A percentile compares a stretch with the other conserved stretches of the same genome.
phyloP scores from a whole-genome alignment of 768 basidiomycete genomes.

The Naganishia randhawae region DNA sequence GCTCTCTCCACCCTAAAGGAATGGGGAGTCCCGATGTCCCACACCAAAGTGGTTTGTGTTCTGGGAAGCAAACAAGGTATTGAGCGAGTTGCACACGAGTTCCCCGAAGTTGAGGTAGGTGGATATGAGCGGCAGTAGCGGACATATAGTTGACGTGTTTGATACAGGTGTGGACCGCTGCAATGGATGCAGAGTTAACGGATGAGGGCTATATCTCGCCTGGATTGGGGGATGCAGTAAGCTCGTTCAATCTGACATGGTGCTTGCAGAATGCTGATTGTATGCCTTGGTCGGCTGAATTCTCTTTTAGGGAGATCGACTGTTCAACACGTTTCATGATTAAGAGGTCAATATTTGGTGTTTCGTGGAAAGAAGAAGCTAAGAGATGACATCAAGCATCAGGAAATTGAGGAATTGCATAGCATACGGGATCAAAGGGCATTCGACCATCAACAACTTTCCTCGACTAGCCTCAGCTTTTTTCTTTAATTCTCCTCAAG shows the following conservation, averaged over 20 bases:
- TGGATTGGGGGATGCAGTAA: constrained; percentile 82
- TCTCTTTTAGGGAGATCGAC: constrained; percentile 66
- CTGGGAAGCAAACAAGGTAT: constrained; percentile 76
- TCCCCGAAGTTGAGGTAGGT: constrained; percentile 73
- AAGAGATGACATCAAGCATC: no score
- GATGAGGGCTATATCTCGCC: constrained; percentile 75
- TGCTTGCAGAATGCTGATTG: background rate
- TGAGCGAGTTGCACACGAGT: constrained; percentile 60
- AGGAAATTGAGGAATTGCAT: no score
- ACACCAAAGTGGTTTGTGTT: constrained; percentile 76
- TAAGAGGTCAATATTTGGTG: no score
- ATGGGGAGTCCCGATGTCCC: constrained; percentile 56
- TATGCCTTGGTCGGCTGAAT: background rate
- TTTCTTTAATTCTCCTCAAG: no score
- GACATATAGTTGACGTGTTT: background rate
- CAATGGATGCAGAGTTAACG: constrained; percentile 70
- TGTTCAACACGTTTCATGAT: constrained; percentile 64
- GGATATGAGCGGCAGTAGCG: constrained; percentile 40
- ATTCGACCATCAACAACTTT: no score
- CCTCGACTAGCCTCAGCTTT: no score
- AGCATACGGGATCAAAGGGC: no score
- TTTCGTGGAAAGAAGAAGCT: no score
- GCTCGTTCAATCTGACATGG: constrained; percentile 42
- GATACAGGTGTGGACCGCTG: constrained; percentile 68
- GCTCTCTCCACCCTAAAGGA: constrained; percentile 65